Percentiles rank a stretch among this genome's conserved stretches.
phyloP scores from a whole-genome alignment of 108 stramenopile genomes.

The Bacterosira constricta region DNA sequence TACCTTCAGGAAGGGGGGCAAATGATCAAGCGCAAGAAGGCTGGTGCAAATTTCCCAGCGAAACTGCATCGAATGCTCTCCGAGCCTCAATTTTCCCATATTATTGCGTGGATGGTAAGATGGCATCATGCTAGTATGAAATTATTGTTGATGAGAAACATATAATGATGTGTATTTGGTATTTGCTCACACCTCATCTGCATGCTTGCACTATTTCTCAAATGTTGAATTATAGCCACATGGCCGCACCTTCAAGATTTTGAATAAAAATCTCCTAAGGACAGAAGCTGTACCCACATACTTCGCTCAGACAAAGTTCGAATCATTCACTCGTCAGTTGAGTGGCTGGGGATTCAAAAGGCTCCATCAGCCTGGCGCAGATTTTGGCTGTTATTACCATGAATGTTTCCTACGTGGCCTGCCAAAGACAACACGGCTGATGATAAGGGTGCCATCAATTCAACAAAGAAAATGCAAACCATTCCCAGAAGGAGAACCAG shows the following conservation, averaged over 20 bases:
- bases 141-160: neutral
- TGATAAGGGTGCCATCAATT: constrained; percentile 1
- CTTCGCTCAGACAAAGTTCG: constrained; percentile 60
- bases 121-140: neutral
- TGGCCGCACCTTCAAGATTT: constrained; percentile 8
- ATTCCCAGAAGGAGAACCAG: neutral
- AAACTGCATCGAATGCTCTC: constrained; percentile 37
- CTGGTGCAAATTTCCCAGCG: constrained; percentile 23
- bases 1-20: neutral
- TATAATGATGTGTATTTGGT: neutral
- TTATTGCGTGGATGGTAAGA: constrained; percentile 37
- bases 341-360: constrained; percentile 41
- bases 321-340: constrained; percentile 39
- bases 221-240: too few species aligned
- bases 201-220: too few species aligned
- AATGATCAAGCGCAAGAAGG: constrained; percentile 8
- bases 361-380: constrained; percentile 29
- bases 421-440: neutral
- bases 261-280: constrained; percentile 23
- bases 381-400: constrained; percentile 33
- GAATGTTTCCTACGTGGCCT: constrained; percentile 12
- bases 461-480: neutral
- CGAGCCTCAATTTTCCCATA: constrained; percentile 12
- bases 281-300: constrained; percentile 54
- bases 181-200: too few species aligned